Conservation (phyloP, 176 grass and related monocot genomes). For the Eragrostis curvula region DNA sequence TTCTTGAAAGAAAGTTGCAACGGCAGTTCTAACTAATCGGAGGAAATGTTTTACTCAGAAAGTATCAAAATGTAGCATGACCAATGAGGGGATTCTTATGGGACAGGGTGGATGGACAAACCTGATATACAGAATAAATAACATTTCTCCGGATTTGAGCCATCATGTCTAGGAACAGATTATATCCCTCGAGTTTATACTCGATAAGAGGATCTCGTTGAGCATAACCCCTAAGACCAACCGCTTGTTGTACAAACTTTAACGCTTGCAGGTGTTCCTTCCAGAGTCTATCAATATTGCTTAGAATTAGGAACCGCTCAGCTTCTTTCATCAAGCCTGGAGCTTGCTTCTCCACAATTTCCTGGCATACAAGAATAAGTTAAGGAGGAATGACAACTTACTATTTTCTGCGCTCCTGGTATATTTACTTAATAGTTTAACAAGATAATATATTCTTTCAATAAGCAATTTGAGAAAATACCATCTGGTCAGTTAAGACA, state of each 20-base stretch:
- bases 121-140: constrained; percentile 98
- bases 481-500: background rate
- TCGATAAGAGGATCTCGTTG: constrained; percentile 97
- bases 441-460: too few relatives aligned
- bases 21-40: background rate
- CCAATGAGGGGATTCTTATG: background rate
- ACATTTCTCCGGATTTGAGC: constrained; percentile 97
- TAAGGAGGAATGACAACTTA: background rate
- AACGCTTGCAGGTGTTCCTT: constrained; percentile 97
- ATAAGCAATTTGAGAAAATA: background rate
- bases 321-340: constrained; percentile 97
- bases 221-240: constrained; percentile 96
- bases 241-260: constrained; percentile 98
- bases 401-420: background rate
- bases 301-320: constrained; percentile 91
- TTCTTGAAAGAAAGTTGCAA: background rate
- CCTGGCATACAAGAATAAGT: constrained; percentile 56
- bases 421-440: background rate
- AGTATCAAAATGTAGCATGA: constrained; percentile 11
- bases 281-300: constrained; percentile 99
- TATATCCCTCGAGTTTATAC: constrained; percentile 98
- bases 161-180: constrained; percentile 99
- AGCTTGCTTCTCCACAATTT: constrained; percentile 87
- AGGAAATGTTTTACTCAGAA: constrained; percentile 1
- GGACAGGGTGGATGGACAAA: constrained; percentile 41